Evolutionary conservation across 2,329 filamentous ascomycete species (phyloP), one percentile per base, ranked within the genome.

Genomic region (Monosporascus sp.): DNA sequence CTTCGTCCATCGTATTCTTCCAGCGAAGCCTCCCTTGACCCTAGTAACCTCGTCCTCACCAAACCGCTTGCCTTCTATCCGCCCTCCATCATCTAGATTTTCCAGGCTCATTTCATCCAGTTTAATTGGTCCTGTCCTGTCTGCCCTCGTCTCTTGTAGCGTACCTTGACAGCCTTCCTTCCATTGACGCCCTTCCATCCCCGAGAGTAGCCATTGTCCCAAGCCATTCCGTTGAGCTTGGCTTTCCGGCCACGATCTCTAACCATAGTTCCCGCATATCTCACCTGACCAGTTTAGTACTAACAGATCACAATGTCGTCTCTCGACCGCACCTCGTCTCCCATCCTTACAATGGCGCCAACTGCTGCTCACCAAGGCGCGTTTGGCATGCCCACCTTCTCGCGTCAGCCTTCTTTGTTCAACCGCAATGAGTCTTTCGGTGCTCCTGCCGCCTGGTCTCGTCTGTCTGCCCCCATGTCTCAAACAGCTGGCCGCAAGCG

Each of bases 401-500:
- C 72, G 51, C 72, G 72, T 60, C 70, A 73, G 54, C 52, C 63
- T 37, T 67, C 65, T 57, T 59, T 63, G 43, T 54, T 67, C 48
- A 63, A 59, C 55, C 63, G 62, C 51, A 57, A 69, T 51, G 64
- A 69, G 51, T 62, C 70, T 17, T 70, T 73, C 58, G 63, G 66
- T 53, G 60, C 67, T 37, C 56, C 69, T 53, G 64, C 67, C 44
- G 64, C 68, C 22, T 69, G 69, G 64, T 61, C 67, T 24, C 67
- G 65, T 45, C 37, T 56, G 44, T 59, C 67, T 20, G 56, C 64
- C 38, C 57, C 63, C 24, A 58, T 65, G 17, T 60, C 64, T 40
- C 64, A 66, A 43, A 68, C 69, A n/a, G 81, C 82, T 61, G 86
- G 88, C 60, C 85, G 87, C 67, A 92, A 92, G 74, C 85, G 88